phyloP scores from a whole-genome alignment of 2,329 filamentous ascomycete genomes.

The Fusarium secorum region DNA sequence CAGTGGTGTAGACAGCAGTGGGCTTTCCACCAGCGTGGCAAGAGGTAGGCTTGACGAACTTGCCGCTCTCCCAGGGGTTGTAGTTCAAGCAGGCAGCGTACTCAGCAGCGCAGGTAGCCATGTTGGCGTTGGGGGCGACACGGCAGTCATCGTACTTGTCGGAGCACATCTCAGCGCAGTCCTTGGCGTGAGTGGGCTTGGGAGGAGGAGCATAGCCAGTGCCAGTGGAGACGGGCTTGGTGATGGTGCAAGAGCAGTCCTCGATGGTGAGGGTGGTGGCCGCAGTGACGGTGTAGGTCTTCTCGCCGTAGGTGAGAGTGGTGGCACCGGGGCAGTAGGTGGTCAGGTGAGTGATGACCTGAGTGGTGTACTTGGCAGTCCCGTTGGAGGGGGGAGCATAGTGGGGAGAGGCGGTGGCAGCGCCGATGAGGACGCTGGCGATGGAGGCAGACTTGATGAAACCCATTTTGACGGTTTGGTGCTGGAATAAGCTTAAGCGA shows the following conservation, averaged over 20 bases:
- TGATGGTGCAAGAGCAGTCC: constrained; percentile 70
- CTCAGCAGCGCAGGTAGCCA: constrained; percentile 35
- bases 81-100: constrained; percentile 39
- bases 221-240: constrained; percentile 49
- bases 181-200: constrained; percentile 13
- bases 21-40: constrained; percentile 59
- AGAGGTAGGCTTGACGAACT: constrained; percentile 23
- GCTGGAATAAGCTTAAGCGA: constrained; percentile 1
- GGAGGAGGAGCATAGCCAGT: constrained; percentile 18
- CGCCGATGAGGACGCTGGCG: constrained; percentile 26
- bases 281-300: constrained; percentile 71
- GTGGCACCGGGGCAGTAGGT: constrained; percentile 74
- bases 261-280: constrained; percentile 71
- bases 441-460: constrained; percentile 32
- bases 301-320: constrained; percentile 63
- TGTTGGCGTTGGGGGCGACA: constrained; percentile 29
- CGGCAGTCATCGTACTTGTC: constrained; percentile 35
- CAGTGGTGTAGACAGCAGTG: constrained; percentile 19
- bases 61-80: constrained; percentile 36
- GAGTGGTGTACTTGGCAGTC: constrained; percentile 62
- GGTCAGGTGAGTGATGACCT: constrained; percentile 68
- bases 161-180: constrained; percentile 28
- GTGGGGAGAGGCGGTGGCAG: constrained; percentile 28
- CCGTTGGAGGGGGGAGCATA: constrained; percentile 29
- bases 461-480: constrained; percentile 32